Conservation (phyloP, 2,329 filamentous ascomycete genomes). For the Cucurbitaria berberidis region DNA sequence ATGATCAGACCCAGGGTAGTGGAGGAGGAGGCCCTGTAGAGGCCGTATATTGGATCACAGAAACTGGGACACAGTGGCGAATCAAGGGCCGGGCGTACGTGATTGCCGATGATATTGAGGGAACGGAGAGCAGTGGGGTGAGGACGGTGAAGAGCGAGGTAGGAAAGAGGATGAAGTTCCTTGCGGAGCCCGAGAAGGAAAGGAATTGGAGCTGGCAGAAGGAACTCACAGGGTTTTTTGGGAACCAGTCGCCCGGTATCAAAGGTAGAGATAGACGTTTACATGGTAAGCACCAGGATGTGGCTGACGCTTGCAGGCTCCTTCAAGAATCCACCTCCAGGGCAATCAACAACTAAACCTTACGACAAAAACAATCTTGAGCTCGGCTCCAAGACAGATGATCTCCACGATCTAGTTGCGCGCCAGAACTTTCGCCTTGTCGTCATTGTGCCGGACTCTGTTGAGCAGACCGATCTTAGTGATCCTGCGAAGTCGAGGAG, state of each 20-base stretch:
- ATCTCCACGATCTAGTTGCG: slow-evolving; percentile 73
- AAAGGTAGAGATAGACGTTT: slow-evolving; percentile 54
- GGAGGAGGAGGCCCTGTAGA: slow-evolving; percentile 77
- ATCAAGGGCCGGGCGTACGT: slow-evolving; percentile 78
- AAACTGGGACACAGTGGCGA: slow-evolving; percentile 80
- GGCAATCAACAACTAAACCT: slow-evolving; percentile 53
- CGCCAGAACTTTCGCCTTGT: slow-evolving; percentile 83
- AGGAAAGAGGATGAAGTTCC: slow-evolving; percentile 66
- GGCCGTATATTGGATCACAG: slow-evolving; percentile 79
- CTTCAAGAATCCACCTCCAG: slow-evolving; percentile 65
- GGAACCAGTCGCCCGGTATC: slow-evolving; percentile 82
- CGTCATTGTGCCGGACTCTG: slow-evolving; percentile 79
- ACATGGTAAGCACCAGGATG: too few relatives aligned
- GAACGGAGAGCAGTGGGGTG: slow-evolving; percentile 60
- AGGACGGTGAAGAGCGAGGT: slow-evolving; percentile 67
- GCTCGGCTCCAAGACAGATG: slow-evolving; percentile 69
- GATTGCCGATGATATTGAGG: slow-evolving; percentile 71
- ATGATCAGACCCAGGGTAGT: slow-evolving; percentile 54
- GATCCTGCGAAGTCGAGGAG: slow-evolving; percentile 68
- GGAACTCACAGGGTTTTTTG: slow-evolving; percentile 87
- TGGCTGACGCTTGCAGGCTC: slow-evolving; percentile 55
- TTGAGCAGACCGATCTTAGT: slow-evolving; percentile 76
- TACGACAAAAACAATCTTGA: slow-evolving; percentile 53
- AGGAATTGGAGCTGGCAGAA: slow-evolving; percentile 75
- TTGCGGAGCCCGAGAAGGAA: slow-evolving; percentile 50